A percentile compares a stretch with the other conserved stretches of the same genome.
phyloP scores from a whole-genome alignment of 2,329 filamentous ascomycete genomes.

The Graphilbum sp. region DNA sequence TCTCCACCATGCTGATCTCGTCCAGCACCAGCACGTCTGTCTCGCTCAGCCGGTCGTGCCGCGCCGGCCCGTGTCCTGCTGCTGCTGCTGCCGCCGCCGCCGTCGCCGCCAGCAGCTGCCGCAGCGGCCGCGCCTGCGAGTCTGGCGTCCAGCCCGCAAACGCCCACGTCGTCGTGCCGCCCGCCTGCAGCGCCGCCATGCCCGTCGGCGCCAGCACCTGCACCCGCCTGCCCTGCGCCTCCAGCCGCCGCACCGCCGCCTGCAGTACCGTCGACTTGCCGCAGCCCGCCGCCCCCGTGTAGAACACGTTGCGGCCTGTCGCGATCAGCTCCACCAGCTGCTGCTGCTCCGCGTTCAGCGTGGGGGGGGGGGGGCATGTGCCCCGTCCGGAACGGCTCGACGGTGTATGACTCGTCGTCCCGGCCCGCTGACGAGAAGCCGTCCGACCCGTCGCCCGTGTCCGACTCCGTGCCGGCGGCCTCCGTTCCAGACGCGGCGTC shows the following conservation, averaged over 20 bases:
- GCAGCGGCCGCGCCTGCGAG: constrained; percentile 23
- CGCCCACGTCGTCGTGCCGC: constrained; percentile 37
- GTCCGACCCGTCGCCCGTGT: too few relatives aligned
- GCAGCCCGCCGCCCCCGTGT: constrained; percentile 45
- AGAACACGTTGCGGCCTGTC: constrained; percentile 41
- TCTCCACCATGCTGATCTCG: constrained; percentile 51
- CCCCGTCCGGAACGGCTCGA: too few relatives aligned
- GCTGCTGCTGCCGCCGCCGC: constrained; percentile 17
- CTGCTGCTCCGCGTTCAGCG: constrained; percentile 21
- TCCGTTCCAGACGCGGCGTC: too few relatives aligned
- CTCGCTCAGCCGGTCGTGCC: constrained; percentile 19
- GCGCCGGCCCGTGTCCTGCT: not conserved
- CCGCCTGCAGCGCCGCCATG: constrained; percentile 37
- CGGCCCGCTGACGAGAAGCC: too few relatives aligned
- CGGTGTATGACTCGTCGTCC: too few relatives aligned
- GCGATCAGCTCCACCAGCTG: constrained; percentile 33
- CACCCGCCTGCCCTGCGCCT: constrained; percentile 20
- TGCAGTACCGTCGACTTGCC: constrained; percentile 41
- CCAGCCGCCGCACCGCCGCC: constrained; percentile 25
- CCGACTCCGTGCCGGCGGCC: too few relatives aligned
- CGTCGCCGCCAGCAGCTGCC: constrained; percentile 13
- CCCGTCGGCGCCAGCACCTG: constrained; percentile 43
- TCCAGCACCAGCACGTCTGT: constrained; percentile 46
- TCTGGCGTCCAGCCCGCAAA: constrained; percentile 40
- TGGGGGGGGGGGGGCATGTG: too few relatives aligned